Percentiles rank a stretch among this genome's conserved stretches.
phyloP scores from a whole-genome alignment of 306 rosid genomes.

The Fragaria ananassa region DNA sequence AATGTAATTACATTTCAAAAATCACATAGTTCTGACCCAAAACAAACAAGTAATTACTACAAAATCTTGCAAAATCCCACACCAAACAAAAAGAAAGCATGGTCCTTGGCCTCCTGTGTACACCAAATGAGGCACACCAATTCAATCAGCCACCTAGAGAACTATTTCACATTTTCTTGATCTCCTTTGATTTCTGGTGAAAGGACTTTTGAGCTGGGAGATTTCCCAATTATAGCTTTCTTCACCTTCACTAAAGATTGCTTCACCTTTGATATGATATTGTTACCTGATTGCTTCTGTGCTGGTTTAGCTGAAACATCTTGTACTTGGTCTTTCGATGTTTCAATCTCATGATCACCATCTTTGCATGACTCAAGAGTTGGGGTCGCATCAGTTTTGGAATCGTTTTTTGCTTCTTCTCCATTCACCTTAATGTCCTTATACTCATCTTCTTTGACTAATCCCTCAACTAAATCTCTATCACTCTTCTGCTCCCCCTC shows the following conservation, averaged over 20 bases:
- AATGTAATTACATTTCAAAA: constrained; percentile 9
- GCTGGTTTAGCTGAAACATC: constrained; percentile 44
- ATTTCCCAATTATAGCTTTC: constrained; percentile 79
- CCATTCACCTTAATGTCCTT: constrained; percentile 16
- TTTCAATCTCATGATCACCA: neutral
- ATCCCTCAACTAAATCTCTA: constrained; percentile 8
- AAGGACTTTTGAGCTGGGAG: constrained; percentile 65
- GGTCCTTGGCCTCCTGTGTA: constrained; percentile 14
- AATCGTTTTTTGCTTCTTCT: neutral
- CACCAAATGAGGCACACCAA: constrained; percentile 7
- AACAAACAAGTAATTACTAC: constrained; percentile 3
- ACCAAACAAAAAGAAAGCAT: constrained; percentile 5
- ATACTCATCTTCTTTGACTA: constrained; percentile 3
- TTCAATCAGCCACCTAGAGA: neutral
- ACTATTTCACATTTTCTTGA: neutral
- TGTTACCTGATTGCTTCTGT: constrained; percentile 72
- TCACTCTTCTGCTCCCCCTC: constrained; percentile 7
- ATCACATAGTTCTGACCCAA: neutral
- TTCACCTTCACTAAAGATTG: constrained; percentile 79
- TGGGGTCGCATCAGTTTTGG: neutral
- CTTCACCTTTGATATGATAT: constrained; percentile 70
- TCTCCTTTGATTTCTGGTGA: constrained; percentile 53
- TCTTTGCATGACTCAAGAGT: neutral
- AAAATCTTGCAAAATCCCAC: constrained; percentile 15
- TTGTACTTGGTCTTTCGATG: constrained; percentile 7